phyloP scores from a whole-genome alignment of 2,329 filamentous ascomycete genomes.

The Diaporthe sp. region DNA sequence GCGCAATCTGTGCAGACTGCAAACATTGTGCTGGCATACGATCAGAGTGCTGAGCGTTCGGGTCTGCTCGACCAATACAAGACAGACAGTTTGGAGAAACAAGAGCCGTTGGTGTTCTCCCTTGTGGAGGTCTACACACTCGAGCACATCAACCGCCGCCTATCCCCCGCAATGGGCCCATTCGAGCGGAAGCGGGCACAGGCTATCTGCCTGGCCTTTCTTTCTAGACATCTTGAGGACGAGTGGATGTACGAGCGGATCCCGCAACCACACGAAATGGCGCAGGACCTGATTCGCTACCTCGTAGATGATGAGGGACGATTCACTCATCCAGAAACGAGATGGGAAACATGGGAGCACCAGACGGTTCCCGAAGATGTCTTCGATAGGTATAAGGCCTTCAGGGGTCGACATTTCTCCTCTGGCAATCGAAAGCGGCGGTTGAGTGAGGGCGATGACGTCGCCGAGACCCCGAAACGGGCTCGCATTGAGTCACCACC shows the following conservation, averaged over 20 bases:
- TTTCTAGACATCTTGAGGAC: slow-evolving; percentile 45
- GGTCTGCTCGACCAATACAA: slow-evolving; percentile 42
- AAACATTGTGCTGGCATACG: slow-evolving; percentile 64
- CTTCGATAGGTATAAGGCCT: slow-evolving; percentile 56
- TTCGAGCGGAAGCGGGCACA: slow-evolving; percentile 56
- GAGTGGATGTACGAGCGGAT: slow-evolving; percentile 33
- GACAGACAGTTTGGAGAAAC: slow-evolving; percentile 19
- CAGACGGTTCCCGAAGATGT: slow-evolving; percentile 58
- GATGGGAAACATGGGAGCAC: slow-evolving; percentile 53
- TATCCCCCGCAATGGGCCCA: slow-evolving; percentile 50
- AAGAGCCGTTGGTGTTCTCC: slow-evolving; percentile 56
- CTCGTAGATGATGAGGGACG: slow-evolving; percentile 34
- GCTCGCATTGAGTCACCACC: slow-evolving; percentile 41
- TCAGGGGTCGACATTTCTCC: slow-evolving; percentile 46
- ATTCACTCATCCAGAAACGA: slow-evolving; percentile 22
- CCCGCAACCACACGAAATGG: slow-evolving; percentile 57
- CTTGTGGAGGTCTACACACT: slow-evolving; percentile 63
- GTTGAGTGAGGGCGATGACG: slow-evolving; percentile 51
- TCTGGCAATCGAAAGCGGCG: slow-evolving; percentile 57
- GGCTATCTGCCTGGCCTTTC: slow-evolving; percentile 48
- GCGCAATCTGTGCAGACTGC: not conserved
- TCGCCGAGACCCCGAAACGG: slow-evolving; percentile 43
- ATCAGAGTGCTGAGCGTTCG: slow-evolving; percentile 59
- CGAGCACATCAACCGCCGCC: slow-evolving; percentile 63
- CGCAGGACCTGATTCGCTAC: slow-evolving; percentile 52